Evolutionary conservation across 805 yeast genomes (phyloP).

Genomic region (Candida caryicola): DNA sequence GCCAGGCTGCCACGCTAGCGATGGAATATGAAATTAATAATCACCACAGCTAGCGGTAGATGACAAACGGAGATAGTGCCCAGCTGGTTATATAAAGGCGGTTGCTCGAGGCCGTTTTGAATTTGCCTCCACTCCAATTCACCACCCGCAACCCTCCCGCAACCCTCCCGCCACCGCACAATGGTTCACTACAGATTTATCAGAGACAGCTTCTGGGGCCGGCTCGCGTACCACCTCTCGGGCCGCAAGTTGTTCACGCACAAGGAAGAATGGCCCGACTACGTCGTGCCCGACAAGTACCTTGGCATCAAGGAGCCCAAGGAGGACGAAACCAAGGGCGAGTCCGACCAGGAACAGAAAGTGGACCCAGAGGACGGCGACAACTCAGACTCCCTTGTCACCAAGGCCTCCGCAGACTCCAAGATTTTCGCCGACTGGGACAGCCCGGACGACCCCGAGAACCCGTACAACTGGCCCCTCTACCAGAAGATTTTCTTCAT

Average conservation of each 20-base stretch:
- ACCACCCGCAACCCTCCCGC: too few species aligned
- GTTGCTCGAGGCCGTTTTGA: too few species aligned
- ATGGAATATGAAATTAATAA: too few species aligned
- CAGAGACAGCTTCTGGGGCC: conserved; percentile 25
- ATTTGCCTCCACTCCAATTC: too few species aligned
- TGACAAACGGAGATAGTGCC: too few species aligned
- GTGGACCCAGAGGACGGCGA: not conserved
- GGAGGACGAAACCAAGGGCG: not conserved
- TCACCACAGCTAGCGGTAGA: too few species aligned
- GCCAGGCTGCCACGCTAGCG: too few species aligned
- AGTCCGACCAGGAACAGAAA: not conserved
- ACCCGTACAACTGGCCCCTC: conserved; percentile 56
- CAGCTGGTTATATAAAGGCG: too few species aligned
- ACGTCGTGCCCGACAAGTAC: conserved; percentile 32
- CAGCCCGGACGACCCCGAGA: conserved; percentile 49
- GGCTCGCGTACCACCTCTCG: conserved; percentile 24
- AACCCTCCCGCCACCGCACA: too few species aligned
- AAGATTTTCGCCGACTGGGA: conserved; percentile 26
- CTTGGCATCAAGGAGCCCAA: conserved; percentile 4
- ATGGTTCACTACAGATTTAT: conserved; percentile 13
- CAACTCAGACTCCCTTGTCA: not conserved
- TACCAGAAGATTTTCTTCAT: conserved; percentile 37
- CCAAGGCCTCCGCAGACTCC: not conserved
- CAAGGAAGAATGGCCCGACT: conserved; percentile 29
- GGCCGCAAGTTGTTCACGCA: conserved; percentile 19